A percentile compares a stretch with the other conserved stretches of the same genome.
phyloP scores from a whole-genome alignment of 108 stramenopile species.

The Conticribra guillardii region DNA sequence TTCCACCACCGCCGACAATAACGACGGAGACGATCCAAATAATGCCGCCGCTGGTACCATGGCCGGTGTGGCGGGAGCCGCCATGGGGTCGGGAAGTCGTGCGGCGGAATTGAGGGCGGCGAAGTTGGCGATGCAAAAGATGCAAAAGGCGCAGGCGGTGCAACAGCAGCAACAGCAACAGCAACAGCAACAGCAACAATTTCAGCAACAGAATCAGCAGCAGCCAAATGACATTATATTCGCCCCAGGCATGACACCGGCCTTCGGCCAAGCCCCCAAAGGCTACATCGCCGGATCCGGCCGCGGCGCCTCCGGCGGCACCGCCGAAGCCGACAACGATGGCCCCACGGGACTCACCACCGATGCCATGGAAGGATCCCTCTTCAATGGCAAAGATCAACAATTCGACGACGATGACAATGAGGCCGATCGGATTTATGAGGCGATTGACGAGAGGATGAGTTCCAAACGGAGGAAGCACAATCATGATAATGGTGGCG shows the following conservation, averaged over 20 bases:
- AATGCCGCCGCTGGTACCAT: slow-evolving; percentile 35
- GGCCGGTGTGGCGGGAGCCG: background rate
- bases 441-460: slow-evolving; percentile 96
- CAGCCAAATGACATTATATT: too few species aligned
- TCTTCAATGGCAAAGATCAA: slow-evolving; percentile 46
- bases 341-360: slow-evolving; percentile 27
- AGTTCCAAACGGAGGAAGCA: slow-evolving; percentile 66
- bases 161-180: slow-evolving; percentile 48
- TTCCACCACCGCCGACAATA: slow-evolving; percentile 18
- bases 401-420: slow-evolving; percentile 94
- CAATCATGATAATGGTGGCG: slow-evolving; percentile 16
- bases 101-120: slow-evolving; percentile 57
- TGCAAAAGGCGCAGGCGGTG: too few species aligned
- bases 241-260: too few species aligned
- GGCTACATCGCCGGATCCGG: slow-evolving; percentile 90
- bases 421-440: slow-evolving; percentile 97
- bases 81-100: slow-evolving; percentile 27
- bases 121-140: slow-evolving; percentile 51
- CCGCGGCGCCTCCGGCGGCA: slow-evolving; percentile 61
- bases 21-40: slow-evolving; percentile 34
- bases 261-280: slow-evolving; percentile 75
- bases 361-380: slow-evolving; percentile 37
- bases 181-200: slow-evolving; percentile 3
- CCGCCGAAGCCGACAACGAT: slow-evolving; percentile 33
- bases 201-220: too few species aligned